phyloP scores from a whole-genome alignment of 768 basidiomycete genomes.

The Multifurca ochricompacta region DNA sequence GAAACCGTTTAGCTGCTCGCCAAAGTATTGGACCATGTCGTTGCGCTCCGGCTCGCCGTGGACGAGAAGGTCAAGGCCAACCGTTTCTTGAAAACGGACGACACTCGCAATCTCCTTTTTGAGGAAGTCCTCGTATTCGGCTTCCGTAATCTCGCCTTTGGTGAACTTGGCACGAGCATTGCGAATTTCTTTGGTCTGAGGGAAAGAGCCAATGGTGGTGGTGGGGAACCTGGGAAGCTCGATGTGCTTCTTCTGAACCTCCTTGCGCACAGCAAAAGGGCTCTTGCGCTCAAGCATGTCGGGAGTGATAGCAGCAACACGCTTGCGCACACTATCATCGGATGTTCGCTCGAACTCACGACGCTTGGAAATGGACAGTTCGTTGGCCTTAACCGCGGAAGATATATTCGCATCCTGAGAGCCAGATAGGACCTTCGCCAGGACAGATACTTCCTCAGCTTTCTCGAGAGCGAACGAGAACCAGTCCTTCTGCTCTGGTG shows the following conservation, averaged over 20 bases:
- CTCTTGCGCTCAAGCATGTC: constrained; percentile 83
- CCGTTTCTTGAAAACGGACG: constrained; percentile 94
- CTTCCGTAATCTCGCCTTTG: constrained; percentile 81
- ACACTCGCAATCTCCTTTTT: constrained; percentile 93
- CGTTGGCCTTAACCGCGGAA: constrained; percentile 81
- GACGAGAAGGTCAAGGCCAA: constrained; percentile 93
- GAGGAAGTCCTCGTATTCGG: constrained; percentile 95
- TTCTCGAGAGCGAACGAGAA: constrained; percentile 98
- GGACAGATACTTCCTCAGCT: constrained; percentile 78
- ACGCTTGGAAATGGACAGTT: constrained; percentile 82
- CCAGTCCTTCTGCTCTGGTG: constrained; percentile 89
- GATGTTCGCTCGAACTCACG: constrained; percentile 91
- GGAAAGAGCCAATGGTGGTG: constrained; percentile 98
- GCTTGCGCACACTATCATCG: constrained; percentile 91
- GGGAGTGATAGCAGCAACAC: constrained; percentile 84
- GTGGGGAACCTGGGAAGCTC: constrained; percentile 96
- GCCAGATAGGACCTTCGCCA: constrained; percentile 80
- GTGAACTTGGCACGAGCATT: constrained; percentile 89
- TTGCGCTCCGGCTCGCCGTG: constrained; percentile 99
- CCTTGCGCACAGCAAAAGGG: constrained; percentile 80
- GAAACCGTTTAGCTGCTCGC: constrained; percentile 90
- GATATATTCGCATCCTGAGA: constrained; percentile 69
- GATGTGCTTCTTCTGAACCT: constrained; percentile 81
- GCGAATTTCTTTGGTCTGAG: constrained; percentile 99
- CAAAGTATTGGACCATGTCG: constrained; percentile 99